These are phyloP conservation scores for Fusarium luffae DNA, from an alignment of 2,329 filamentous ascomycete genomes.

Conservation along the genomic window DNA sequence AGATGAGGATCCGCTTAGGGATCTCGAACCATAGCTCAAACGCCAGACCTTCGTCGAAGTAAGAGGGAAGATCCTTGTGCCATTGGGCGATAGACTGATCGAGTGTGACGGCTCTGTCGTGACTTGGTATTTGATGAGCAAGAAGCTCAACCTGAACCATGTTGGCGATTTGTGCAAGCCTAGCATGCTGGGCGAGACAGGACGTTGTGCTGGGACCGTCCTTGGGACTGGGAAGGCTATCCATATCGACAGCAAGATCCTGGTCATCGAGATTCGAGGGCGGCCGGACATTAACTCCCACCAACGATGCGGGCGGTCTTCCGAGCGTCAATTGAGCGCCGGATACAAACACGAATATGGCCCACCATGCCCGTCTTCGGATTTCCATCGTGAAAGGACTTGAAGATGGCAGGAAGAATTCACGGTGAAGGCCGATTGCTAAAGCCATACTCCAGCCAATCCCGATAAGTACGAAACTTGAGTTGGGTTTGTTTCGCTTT, in stretches of 20 bases:
- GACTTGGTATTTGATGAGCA: slow-evolving; percentile 24
- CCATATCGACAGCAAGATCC: slow-evolving; percentile 33
- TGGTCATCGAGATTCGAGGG: slow-evolving; percentile 26
- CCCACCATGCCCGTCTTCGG: slow-evolving; percentile 50
- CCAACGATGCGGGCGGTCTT: slow-evolving; percentile 19
- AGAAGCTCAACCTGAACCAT: slow-evolving; percentile 30
- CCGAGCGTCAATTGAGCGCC: slow-evolving; percentile 32
- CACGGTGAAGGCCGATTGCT: slow-evolving; percentile 58
- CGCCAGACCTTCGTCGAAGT: too few relatives aligned
- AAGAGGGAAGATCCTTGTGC: too few relatives aligned
- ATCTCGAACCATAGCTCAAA: too few relatives aligned
- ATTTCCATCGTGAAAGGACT: slow-evolving; percentile 44
- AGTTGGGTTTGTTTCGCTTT: slow-evolving; percentile 57
- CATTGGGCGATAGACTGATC: too few relatives aligned
- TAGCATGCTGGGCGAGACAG: slow-evolving; percentile 25
- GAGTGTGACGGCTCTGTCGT: neutral
- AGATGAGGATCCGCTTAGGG: too few relatives aligned
- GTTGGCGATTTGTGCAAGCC: slow-evolving; percentile 30
- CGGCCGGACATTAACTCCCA: slow-evolving; percentile 27
- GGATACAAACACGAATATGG: slow-evolving; percentile 52
- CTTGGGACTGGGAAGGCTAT: slow-evolving; percentile 10
- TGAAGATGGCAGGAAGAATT: slow-evolving; percentile 45
- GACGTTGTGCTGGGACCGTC: slow-evolving; percentile 21
- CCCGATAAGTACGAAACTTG: slow-evolving; percentile 60
- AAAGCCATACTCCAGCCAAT: slow-evolving; percentile 60